phyloP scores from a whole-genome alignment of 805 yeast genomes.

The Metschnikowia dekortorum region DNA sequence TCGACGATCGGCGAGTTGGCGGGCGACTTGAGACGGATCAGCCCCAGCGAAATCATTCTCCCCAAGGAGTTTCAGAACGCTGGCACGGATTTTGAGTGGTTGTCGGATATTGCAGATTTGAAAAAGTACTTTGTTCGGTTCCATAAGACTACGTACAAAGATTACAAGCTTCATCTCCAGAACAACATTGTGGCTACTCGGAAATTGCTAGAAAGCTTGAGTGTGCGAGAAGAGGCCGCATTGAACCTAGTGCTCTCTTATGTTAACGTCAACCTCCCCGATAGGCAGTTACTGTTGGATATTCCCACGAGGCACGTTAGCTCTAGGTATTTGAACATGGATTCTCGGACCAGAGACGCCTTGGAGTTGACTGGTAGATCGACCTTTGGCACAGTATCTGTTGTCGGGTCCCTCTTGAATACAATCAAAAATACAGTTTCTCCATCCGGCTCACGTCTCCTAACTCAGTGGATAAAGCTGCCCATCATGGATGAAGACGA shows the following conservation, averaged over 20 bases:
- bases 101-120: slow-evolving; percentile 53
- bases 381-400: slow-evolving; percentile 42
- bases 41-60: slow-evolving; percentile 75
- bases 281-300: slow-evolving; percentile 55
- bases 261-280: slow-evolving; percentile 69
- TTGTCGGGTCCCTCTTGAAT: slow-evolving; percentile 67
- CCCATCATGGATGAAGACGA: slow-evolving; percentile 63
- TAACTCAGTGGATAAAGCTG: slow-evolving; percentile 76
- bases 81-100: slow-evolving; percentile 47
- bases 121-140: slow-evolving; percentile 57
- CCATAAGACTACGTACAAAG: slow-evolving; percentile 33
- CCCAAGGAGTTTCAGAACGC: slow-evolving; percentile 41
- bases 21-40: slow-evolving; percentile 70
- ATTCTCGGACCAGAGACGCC: slow-evolving; percentile 71
- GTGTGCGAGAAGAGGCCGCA: slow-evolving; percentile 54
- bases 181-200: slow-evolving; percentile 33
- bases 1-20: slow-evolving; percentile 56
- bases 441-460: slow-evolving; percentile 72
- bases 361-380: slow-evolving; percentile 63
- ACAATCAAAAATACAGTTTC: slow-evolving; percentile 73
- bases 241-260: slow-evolving; percentile 59
- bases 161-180: slow-evolving; percentile 30
- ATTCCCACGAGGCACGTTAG: slow-evolving; percentile 59
- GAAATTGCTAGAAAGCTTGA: slow-evolving; percentile 31
- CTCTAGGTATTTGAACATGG: slow-evolving; percentile 64